Base-by-base conservation (phyloP, 1,284 basidiomycete genomes). In the Vanrija sp. region DNA sequence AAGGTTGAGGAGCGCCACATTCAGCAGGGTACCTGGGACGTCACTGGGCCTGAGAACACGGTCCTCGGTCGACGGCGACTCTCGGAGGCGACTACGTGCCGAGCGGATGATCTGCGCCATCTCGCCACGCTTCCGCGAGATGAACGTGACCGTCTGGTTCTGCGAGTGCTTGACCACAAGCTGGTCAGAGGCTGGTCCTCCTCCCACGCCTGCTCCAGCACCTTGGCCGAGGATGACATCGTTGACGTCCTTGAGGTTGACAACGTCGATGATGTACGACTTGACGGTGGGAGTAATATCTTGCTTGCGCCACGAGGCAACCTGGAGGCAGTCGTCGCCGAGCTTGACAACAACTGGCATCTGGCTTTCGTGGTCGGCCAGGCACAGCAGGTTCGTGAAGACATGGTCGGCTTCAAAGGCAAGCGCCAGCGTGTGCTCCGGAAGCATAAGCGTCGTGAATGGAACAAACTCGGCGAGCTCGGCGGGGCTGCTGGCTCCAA, bases 381-480 rank as follows among this genome's bases (percentile, higher is more conserved):
- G 45, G 34, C 61, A 62, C 15, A 70, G 59, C 3, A 75, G 53
- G 52, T 71, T 69, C n/a, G 67, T 68, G 54, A 72, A 74, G 16
- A 75, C 73, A 39, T 72, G 69, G 38, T 72, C 69, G 8, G 72
- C 67, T 40, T 71, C 67, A 52, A 62, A 72, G 0, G 73, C 69
- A 19, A 75, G 57, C 6, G 64, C 64, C 67, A 72, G 66, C 8
- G 72, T 75, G 43, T 60, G 62, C 39, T 71, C 70, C 2, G 73
- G 72, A n/a, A 75, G 53, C 9, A 60, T 62, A 6, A 72, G 61
- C 16, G 57, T 65, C 4, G 82, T 78, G 53, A 91, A 79, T 1
- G 85, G 83, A 51, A 93, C 85, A 56, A 89, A 84, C 65, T 92
- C 91, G 0, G 85, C 87, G 1, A 87, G 83, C 75, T 85, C 85